Conservation (phyloP, 2,329 filamentous ascomycete species). For the Cercospora sesami region DNA sequence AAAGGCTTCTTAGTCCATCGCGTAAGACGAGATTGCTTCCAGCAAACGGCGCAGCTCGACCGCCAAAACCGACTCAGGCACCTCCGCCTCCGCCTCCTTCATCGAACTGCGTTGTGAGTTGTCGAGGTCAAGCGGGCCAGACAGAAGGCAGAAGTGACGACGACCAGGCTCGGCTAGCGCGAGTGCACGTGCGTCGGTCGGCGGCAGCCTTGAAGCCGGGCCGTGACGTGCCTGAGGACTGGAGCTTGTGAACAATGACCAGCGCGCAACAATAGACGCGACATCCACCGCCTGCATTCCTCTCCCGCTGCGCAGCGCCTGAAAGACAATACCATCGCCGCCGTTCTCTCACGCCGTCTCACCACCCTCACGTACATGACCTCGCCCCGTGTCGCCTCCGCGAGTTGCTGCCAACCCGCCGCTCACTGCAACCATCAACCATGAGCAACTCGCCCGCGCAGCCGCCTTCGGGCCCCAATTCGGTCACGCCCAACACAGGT, state of each 20-base stretch:
- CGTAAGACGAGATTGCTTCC: not conserved
- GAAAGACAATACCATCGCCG: not conserved
- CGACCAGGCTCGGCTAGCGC: not conserved
- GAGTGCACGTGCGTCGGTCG: not conserved
- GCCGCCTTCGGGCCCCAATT: slow-evolving; percentile 35
- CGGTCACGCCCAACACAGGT: slow-evolving; percentile 43
- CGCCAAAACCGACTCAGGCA: not conserved
- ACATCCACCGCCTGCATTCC: not conserved
- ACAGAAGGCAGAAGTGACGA: not conserved
- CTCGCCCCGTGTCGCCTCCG: not conserved
- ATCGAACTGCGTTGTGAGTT: slow-evolving; percentile 1
- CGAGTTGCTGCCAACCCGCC: slow-evolving; percentile 5
- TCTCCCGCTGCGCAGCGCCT: not conserved
- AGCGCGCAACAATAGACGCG: slow-evolving; percentile 2
- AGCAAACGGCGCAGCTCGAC: slow-evolving; percentile 4
- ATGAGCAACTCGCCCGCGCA: slow-evolving; percentile 41
- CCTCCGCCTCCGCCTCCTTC: slow-evolving; percentile 3
- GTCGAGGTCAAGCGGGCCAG: not conserved
- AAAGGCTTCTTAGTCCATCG: not conserved
- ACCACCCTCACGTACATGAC: not conserved
- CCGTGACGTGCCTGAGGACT: not conserved
- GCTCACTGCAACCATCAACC: slow-evolving; percentile 6
- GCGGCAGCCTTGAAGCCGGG: not conserved
- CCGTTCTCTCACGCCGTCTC: not conserved
- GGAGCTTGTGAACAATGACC: slow-evolving; percentile 3